These are phyloP conservation scores for Paracorniculantispora psalliotae DNA, from an alignment of 2,329 filamentous ascomycete species.

Conservation along the genomic window DNA sequence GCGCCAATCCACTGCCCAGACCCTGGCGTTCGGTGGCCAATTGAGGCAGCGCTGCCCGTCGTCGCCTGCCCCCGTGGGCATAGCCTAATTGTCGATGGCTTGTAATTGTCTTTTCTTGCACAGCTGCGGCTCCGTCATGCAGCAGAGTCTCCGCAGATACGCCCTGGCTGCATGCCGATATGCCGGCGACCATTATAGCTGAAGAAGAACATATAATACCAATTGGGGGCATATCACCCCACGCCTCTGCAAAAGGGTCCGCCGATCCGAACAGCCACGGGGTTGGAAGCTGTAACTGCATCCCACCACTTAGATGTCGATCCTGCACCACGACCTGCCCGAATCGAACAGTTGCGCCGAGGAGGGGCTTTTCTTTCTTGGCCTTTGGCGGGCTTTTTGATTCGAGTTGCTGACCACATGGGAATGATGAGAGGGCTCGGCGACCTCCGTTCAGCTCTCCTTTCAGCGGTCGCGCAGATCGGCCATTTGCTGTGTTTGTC, in stretches of 20 bases:
- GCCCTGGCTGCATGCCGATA: not conserved
- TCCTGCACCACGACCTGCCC: slow-evolving; percentile 12
- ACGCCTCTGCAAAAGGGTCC: not conserved
- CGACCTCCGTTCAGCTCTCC: not conserved
- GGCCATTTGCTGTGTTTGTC: not conserved
- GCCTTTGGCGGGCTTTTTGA: not conserved
- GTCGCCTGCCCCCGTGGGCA: not conserved
- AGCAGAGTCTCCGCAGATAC: not conserved
- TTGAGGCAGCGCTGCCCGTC: not conserved
- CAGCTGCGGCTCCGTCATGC: not conserved
- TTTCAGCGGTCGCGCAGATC: not conserved
- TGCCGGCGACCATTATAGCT: not conserved
- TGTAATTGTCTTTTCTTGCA: not conserved
- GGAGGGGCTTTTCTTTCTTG: not conserved
- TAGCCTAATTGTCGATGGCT: not conserved
- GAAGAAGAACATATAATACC: no score
- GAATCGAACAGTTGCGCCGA: slow-evolving; percentile 2
- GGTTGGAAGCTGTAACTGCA: not conserved
- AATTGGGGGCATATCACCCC: no score
- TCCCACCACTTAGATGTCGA: slow-evolving; percentile 9
- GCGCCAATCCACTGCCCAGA: not conserved
- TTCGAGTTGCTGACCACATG: not conserved
- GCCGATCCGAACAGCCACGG: slow-evolving; percentile 3
- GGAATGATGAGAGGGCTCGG: not conserved
- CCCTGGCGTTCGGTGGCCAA: not conserved